Evolutionary conservation across 441 rosid species (phyloP), one percentile per base, ranked within the genome.

Genomic region (Lagerstroemia fauriei): DNA sequence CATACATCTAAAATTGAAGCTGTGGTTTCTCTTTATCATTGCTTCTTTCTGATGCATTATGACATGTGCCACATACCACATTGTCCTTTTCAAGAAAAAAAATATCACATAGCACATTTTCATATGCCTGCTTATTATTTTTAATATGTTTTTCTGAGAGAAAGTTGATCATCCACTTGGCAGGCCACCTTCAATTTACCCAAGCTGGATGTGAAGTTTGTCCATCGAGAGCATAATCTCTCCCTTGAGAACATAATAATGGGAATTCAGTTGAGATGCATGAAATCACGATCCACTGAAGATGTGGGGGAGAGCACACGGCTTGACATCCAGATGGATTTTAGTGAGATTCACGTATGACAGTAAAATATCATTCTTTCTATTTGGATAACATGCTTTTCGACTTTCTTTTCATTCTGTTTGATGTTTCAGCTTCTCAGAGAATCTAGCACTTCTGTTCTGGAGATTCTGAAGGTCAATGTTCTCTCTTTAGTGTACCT

Each of bases 281-380:
- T 85, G 85, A 95, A 95, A 89, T 91, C 99, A 80, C 88, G 83
- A 78, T 90, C 91, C 75, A 84, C 78, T 80, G 99, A 97, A 92
- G 99, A 95, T 89, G 88, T 90, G 53, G 98, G 97, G 84, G 98
- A 95, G 89, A 91, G 95, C 83, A 91, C 94, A 75, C 95, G 96
- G 79, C 91, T 96, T 84, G 99, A 96, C 84, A 84, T 95, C 88
- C 95, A 91, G 80, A 78, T 95, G 90, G 99, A 96, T 86, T 89
- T 94, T 83, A 93, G 95, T 87, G 99, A 95, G 92, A 94, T 97
- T 89, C 97, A 97, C 91, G 99, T 95, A 97, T 85, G 89, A 61
- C 71, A 73, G 72, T 77, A 78, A 63, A 72, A 76, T 34, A 50
- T 80, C 61, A 79, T 59, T 47, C 85, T 86, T 20, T 53, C 80